These are phyloP conservation scores for Pythium grandisporangium DNA, from an alignment of 352 stramenopile species.

Conservation along the genomic window DNA sequence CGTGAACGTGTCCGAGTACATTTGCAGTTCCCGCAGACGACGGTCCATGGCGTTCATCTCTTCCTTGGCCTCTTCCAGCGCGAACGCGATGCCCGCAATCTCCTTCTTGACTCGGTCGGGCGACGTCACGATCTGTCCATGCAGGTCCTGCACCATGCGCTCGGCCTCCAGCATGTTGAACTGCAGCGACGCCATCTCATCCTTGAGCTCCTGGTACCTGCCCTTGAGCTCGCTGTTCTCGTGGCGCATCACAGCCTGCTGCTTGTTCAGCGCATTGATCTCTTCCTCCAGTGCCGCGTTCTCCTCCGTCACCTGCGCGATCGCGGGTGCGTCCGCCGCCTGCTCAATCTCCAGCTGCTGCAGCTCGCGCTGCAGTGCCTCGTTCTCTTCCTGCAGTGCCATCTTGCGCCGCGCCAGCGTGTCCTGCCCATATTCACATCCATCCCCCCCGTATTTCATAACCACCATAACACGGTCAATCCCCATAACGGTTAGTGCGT, in stretches of 20 bases:
- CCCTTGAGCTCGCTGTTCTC: conserved; percentile 77
- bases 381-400: conserved; percentile 50
- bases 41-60: conserved; percentile 60
- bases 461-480: too few relatives aligned
- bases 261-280: conserved; percentile 88
- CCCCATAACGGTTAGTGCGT: too few relatives aligned
- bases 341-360: conserved; percentile 47
- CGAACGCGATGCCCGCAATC: conserved; percentile 35
- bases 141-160: conserved; percentile 67
- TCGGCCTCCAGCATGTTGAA: conserved; percentile 84
- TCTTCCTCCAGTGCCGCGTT: conserved; percentile 77
- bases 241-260: conserved; percentile 81
- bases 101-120: conserved; percentile 80
- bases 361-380: conserved; percentile 46
- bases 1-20: conserved; percentile 58
- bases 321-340: conserved; percentile 39
- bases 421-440: conserved; percentile 18
- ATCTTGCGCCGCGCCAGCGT: conserved; percentile 30
- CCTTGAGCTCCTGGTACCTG: conserved; percentile 73
- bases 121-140: conserved; percentile 85
- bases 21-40: conserved; percentile 37
- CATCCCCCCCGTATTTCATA: background rate
- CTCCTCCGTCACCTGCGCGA: conserved; percentile 63
- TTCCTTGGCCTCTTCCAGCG: conserved; percentile 66
- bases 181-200: conserved; percentile 46